Evolutionary conservation across 2,329 filamentous ascomycete genomes (phyloP).

Genomic region (Ophiosphaerella korrae): DNA sequence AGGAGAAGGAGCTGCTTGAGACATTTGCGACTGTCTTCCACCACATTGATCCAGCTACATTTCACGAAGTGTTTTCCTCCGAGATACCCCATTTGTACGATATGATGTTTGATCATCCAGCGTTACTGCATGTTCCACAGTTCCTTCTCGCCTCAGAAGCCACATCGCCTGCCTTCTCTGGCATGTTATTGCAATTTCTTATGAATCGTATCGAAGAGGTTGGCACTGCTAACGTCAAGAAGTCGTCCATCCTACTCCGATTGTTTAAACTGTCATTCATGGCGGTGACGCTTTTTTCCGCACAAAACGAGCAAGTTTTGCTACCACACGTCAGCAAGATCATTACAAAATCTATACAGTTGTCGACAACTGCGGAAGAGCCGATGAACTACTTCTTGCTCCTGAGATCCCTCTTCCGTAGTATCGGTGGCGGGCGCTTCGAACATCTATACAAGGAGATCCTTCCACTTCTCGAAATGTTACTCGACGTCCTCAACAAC

Average conservation of each 20-base stretch:
- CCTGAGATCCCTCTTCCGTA: constrained; percentile 88
- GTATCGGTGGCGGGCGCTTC: constrained; percentile 95
- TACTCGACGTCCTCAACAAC: constrained; percentile 96
- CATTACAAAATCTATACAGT: constrained; percentile 93
- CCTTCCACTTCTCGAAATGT: constrained; percentile 92
- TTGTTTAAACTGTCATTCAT: constrained; percentile 99
- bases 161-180: constrained; percentile 95
- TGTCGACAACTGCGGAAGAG: constrained; percentile 93
- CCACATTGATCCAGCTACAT: constrained; percentile 96
- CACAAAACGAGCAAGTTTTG: constrained; percentile 93
- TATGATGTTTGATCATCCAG: constrained; percentile 96
- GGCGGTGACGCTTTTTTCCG: constrained; percentile 95
- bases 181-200: constrained; percentile 95
- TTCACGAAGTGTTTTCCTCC: constrained; percentile 97
- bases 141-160: constrained; percentile 99
- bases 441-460: constrained; percentile 99
- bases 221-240: constrained; percentile 87
- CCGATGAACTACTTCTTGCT: constrained; percentile 99
- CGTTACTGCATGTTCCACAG: constrained; percentile 91
- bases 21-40: constrained; percentile 99
- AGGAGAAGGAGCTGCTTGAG: constrained; percentile 96
- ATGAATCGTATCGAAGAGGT: constrained; percentile 98
- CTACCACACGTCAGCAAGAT: constrained; percentile 96
- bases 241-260: constrained; percentile 87
- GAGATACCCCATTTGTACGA: constrained; percentile 97